Percentiles rank a stretch among this genome's conserved stretches.
Conservation (phyloP, 2,329 filamentous ascomycete species). For the Myriosclerotinia curreyana region DNA sequence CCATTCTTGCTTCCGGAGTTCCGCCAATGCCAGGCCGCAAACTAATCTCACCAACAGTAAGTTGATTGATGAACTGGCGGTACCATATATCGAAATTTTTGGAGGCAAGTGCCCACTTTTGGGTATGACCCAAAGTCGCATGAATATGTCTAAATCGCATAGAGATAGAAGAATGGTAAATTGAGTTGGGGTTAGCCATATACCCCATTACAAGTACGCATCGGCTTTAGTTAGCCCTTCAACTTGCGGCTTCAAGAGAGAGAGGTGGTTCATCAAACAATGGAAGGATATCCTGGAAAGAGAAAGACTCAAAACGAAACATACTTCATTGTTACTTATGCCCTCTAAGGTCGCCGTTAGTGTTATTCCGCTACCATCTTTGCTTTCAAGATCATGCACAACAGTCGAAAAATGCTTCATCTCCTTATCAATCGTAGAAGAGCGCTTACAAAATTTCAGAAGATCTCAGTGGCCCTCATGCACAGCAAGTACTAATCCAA, state of each 20-base stretch:
- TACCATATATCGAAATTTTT: too few relatives aligned
- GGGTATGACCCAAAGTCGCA: too few relatives aligned
- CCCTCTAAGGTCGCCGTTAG: not conserved
- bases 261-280: not conserved
- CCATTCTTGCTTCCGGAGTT: too few relatives aligned
- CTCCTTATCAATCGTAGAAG: not conserved
- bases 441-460: not conserved
- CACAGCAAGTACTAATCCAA: too few relatives aligned
- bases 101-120: too few relatives aligned
- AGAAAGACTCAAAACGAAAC: not conserved
- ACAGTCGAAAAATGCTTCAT: not conserved
- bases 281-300: not conserved
- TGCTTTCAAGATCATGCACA: not conserved
- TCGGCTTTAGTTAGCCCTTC: not conserved
- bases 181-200: not conserved
- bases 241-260: not conserved
- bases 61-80: too few relatives aligned
- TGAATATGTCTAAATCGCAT: conserved; percentile 9
- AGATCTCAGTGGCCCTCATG: too few relatives aligned
- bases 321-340: not conserved
- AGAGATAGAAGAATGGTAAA: conserved; percentile 17
- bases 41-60: too few relatives aligned
- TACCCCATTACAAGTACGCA: conserved; percentile 15
- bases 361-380: not conserved
- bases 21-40: too few relatives aligned